These are phyloP conservation scores for Starmerella roubikii DNA, from an alignment of 805 yeast species.

Conservation along the genomic window DNA sequence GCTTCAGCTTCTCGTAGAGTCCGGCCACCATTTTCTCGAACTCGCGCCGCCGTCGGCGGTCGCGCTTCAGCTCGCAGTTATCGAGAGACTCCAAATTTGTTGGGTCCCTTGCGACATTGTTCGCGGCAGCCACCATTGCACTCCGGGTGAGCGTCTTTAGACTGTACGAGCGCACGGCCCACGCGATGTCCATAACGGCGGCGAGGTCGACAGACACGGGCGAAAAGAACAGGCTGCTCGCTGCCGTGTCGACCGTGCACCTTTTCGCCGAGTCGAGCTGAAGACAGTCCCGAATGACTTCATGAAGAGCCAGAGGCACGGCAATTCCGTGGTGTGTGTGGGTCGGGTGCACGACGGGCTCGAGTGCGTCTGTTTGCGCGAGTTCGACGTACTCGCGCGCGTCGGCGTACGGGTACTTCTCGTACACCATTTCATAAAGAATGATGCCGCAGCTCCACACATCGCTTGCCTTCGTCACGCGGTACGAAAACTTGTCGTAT, in stretches of 20 bases:
- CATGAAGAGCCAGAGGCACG: constrained; percentile 60
- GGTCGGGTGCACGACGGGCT: constrained; percentile 57
- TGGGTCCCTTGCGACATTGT: too few species aligned
- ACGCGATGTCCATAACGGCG: constrained; percentile 4
- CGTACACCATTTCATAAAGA: constrained; percentile 88
- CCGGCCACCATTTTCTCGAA: background rate
- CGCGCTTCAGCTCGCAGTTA: too few species aligned
- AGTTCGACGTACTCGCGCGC: constrained; percentile 32
- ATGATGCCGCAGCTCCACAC: constrained; percentile 98
- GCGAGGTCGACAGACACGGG: constrained; percentile 59
- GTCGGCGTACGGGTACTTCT: constrained; percentile 70
- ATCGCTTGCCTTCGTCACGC: constrained; percentile 89
- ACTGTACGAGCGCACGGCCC: background rate
- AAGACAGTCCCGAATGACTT: constrained; percentile 59
- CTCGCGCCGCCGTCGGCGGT: background rate
- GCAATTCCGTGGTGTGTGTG: constrained; percentile 43
- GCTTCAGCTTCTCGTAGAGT: background rate
- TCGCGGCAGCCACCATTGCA: too few species aligned
- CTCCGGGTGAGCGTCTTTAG: background rate
- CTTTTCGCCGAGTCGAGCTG: constrained; percentile 56
- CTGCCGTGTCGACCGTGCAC: constrained; percentile 47
- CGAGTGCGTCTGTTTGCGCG: constrained; percentile 47
- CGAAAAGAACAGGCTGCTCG: constrained; percentile 52
- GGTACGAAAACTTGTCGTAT: constrained; percentile 32
- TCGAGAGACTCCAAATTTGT: too few species aligned